Evolutionary conservation across 2,329 filamentous ascomycete species (phyloP), one percentile per base, ranked within the genome.

Genomic region (Xylariales sp.): DNA sequence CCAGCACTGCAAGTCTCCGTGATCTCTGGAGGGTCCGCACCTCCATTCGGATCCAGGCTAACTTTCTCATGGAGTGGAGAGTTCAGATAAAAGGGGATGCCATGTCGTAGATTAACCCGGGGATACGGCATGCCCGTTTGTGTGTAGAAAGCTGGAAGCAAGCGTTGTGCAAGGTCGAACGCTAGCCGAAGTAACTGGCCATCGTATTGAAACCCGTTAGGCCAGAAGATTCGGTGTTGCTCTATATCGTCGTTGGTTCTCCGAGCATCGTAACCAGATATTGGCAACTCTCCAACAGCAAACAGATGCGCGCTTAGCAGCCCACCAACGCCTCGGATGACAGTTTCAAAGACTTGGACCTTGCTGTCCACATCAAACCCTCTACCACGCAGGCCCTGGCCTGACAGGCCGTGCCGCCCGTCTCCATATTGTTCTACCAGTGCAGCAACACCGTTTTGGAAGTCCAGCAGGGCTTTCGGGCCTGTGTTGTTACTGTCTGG

Each of bases 281-380:
- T 95, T 1, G 93, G 93, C 42, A 98, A 66, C 43, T 95, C 89
- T 24, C 90, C 93, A 16, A 89, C 74, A 10, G 93, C 91, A 61
- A 98, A 98, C 31, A 96, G 69, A 66, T 98, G 93, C 2, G 91
- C 89, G 56, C 90, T 96, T 50, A 98, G 67, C 43, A 98, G 70
- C 1, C 93, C 93, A 11, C 93, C 93, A 33, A 95, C 78, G 12
- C 91, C 93, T 44, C 93, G 78, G 52, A 98, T 98, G 25, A 95
- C 91, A 1, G 91, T 97, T 69, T 98, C 93, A 57, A 98, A 98
- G 28, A 98, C 88, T 66, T 98, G 91, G 2, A 98, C 93, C 65
- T 97, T 98, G 68, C 90, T 95, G 64, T 98, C 91, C 29, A 95
- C 71, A 62, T 98, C 88, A 56, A 98, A 98, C 0, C 89, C 93